Evolutionary conservation across 306 rosid genomes (phyloP).

Genomic region (Canavalia gladiata): DNA sequence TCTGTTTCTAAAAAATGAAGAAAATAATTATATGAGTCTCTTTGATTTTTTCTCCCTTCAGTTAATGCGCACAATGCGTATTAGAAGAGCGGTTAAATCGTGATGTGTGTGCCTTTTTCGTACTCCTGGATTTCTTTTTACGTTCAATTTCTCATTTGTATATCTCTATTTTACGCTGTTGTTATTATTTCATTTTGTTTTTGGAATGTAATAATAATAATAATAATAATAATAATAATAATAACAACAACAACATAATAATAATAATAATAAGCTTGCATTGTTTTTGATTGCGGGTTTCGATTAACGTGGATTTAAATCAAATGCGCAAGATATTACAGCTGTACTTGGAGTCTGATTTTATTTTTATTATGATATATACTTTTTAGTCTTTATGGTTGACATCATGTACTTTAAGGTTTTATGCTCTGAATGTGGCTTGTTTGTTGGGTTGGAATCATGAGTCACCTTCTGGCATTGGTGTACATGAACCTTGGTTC

Average conservation of each 20-base stretch:
- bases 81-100: constrained; percentile 42
- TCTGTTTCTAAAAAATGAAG: not conserved
- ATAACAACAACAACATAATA: not conserved
- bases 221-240: not conserved
- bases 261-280: not conserved
- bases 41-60: constrained; percentile 41
- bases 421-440: constrained; percentile 29
- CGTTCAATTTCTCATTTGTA: constrained; percentile 32
- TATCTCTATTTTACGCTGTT: constrained; percentile 11
- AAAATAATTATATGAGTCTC: not conserved
- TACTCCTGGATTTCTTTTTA: constrained; percentile 31
- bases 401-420: not conserved
- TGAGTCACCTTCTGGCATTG: constrained; percentile 50
- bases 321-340: constrained; percentile 23
- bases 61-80: constrained; percentile 59
- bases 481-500: constrained; percentile 18
- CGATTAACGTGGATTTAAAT: constrained; percentile 37
- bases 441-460: constrained; percentile 19
- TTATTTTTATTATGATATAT: not conserved
- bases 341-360: not conserved
- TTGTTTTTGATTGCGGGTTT: not conserved
- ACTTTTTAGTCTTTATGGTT: constrained; percentile 7
- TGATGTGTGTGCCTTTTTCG: constrained; percentile 39
- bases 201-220: constrained; percentile 26
- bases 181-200: not conserved